Base-by-base conservation (phyloP, 768 basidiomycete genomes). In the Leccinum uliginosum region DNA sequence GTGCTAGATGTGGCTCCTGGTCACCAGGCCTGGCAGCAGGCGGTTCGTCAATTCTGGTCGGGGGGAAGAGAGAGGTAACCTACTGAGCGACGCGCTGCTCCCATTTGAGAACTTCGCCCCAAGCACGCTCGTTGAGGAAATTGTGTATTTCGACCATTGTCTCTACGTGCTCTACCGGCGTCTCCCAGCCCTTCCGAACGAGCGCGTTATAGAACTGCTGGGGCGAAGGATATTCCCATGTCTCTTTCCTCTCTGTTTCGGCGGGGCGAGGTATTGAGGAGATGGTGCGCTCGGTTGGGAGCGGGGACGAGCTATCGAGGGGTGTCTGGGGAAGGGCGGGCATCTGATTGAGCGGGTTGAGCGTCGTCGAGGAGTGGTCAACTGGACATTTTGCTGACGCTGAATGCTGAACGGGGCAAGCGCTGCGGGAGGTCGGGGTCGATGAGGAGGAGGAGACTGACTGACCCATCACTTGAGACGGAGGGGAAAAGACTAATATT, bases 141-240 rank as follows among this genome's bases (percentile, higher is more conserved):
- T 99, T 99, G 70, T 99, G 97, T 34, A 98, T 98, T 59, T 93
- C 86, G 45, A 99, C 97, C 91, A 99, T 97, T 24, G 86, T 92
- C 70, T 94, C 95, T 46, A 98, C 83, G 72, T 93, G 89, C 64
- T 98, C 93, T 72, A 95, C 94, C 0, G 94, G 93, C 2, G 97
- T 96, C 73, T 96, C 94, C 90, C 91, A 93, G 3, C 97, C 97
- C 69, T 99, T 99, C 59, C 93, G 77, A 10, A 92, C 92, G 14
- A 99, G 80, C 0, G 96, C 96, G 72, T 98, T 98, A 72, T 98
- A 95, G 69, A 98, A 98, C 71, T 98, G 95, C 72, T 98, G 96
- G 10, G 95, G 93, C 2, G 89, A 93, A 3, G 96, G 96, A 73
- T 98, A 98, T 69, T 97, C 94, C 96, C 96, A 98, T 47, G 77